phyloP scores from a whole-genome alignment of 1,284 basidiomycete species.

The Agroathelia rolfsii region DNA sequence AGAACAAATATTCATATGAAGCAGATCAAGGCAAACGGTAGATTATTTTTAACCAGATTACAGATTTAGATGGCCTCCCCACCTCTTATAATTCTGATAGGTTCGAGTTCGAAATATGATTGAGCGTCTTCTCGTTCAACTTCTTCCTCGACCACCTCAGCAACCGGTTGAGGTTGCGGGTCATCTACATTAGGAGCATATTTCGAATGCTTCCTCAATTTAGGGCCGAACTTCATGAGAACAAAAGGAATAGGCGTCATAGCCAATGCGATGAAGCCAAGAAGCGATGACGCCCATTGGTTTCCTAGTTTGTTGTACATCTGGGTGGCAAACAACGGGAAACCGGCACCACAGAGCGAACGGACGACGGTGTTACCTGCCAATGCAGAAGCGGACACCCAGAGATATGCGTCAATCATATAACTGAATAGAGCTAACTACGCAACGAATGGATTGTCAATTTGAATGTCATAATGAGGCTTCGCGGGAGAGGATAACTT shows the following conservation, averaged over 20 bases:
- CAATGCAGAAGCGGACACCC: conserved; percentile 48
- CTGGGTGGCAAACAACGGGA: conserved; percentile 47
- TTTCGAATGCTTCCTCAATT: neutral
- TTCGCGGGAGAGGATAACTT: conserved; percentile 20
- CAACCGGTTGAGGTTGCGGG: neutral
- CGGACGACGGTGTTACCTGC: conserved; percentile 46
- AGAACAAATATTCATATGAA: no score
- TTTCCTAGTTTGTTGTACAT: conserved; percentile 43
- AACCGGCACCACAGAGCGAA: conserved; percentile 45
- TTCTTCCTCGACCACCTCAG: no score
- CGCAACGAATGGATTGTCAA: conserved; percentile 3
- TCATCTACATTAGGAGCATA: neutral
- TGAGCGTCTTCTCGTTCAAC: no score
- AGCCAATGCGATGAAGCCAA: conserved; percentile 39
- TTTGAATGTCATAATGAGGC: conserved; percentile 5
- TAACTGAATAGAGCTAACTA: conserved; percentile 46
- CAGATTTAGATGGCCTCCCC: no score
- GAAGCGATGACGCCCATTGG: conserved; percentile 45
- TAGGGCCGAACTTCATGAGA: conserved; percentile 27
- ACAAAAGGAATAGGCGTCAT: conserved; percentile 49
- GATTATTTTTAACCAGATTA: no score
- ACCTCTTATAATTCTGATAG: no score
- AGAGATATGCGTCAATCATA: conserved; percentile 48
- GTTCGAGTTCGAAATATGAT: no score
- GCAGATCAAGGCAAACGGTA: no score